These are phyloP conservation scores for Naganishia sp. DNA, from an alignment of 1,284 basidiomycete genomes.

Conservation along the genomic window DNA sequence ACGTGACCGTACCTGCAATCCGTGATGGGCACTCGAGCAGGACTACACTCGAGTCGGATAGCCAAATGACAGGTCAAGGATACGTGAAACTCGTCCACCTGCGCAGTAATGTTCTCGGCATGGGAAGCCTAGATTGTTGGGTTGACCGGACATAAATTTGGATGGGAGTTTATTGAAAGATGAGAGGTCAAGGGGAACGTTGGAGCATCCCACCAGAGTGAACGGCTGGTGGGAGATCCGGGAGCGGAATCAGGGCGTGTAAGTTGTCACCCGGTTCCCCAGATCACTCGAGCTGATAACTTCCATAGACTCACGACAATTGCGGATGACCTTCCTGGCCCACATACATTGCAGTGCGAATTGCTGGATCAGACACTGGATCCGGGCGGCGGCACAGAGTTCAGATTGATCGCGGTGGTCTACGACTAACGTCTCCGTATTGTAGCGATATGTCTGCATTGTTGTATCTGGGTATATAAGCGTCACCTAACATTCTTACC, in stretches of 20 bases:
- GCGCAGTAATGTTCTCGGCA: conserved; percentile 41
- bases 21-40: too few species aligned
- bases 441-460: not conserved
- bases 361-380: conserved; percentile 42
- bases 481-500: too few species aligned
- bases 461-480: not conserved
- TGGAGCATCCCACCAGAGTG: conserved; percentile 31
- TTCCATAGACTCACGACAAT: conserved; percentile 40
- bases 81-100: conserved; percentile 45
- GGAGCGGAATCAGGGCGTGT: conserved; percentile 46
- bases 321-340: conserved; percentile 41
- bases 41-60: too few species aligned
- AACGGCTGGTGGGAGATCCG: conserved; percentile 34
- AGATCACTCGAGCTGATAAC: not conserved
- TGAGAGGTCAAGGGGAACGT: conserved; percentile 29
- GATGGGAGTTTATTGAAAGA: conserved; percentile 37
- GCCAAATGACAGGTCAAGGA: conserved; percentile 36
- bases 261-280: conserved; percentile 37
- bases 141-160: conserved; percentile 39
- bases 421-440: conserved; percentile 4
- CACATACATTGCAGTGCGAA: conserved; percentile 44
- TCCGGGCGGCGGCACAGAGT: conserved; percentile 44
- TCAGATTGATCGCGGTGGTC: conserved; percentile 47
- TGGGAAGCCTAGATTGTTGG: conserved; percentile 47
- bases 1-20: conserved; percentile 28